phyloP scores from a whole-genome alignment of 2,329 filamentous ascomycete genomes.

The Trichoderma harzianum region DNA sequence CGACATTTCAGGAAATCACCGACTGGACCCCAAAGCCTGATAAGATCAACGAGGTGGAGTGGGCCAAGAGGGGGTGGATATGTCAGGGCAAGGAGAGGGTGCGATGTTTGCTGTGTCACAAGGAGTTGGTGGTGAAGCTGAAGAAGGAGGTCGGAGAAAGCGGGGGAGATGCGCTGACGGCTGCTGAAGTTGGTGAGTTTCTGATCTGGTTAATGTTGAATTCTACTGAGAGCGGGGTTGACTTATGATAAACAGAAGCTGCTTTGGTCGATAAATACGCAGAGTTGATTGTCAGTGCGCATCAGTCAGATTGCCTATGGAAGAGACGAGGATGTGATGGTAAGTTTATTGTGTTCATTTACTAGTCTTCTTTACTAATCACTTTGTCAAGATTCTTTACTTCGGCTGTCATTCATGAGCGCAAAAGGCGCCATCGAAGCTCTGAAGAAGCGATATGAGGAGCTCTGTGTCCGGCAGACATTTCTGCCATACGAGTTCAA shows the following conservation, averaged over 20 bases:
- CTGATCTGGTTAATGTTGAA: not conserved
- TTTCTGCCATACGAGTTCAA: constrained; percentile 62
- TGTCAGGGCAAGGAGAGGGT: constrained; percentile 82
- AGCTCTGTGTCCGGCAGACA: constrained; percentile 51
- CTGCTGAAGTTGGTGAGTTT: constrained; percentile 55
- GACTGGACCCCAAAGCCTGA: constrained; percentile 93
- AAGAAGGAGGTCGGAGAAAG: constrained; percentile 57
- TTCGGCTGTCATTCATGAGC: constrained; percentile 62
- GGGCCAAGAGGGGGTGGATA: constrained; percentile 90
- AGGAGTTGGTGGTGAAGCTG: constrained; percentile 78
- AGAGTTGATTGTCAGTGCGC: constrained; percentile 68
- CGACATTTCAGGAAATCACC: constrained; percentile 86
- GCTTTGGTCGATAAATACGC: constrained; percentile 74
- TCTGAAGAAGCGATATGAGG: constrained; percentile 63
- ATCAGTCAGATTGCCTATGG: constrained; percentile 84
- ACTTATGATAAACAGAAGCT: constrained; percentile 40
- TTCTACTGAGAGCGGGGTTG: constrained; percentile 15
- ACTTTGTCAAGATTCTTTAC: constrained; percentile 47
- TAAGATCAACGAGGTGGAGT: constrained; percentile 81
- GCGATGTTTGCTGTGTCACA: constrained; percentile 78
- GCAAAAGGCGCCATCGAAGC: constrained; percentile 54
- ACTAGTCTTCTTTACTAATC: not conserved
- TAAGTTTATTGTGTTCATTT: constrained; percentile 37
- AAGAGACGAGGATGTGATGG: constrained; percentile 81
- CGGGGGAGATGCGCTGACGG: constrained; percentile 50